Percentiles rank a stretch among this genome's conserved stretches.
Evolutionary conservation across 2,329 filamentous ascomycete species (phyloP).

Genomic region (Trematosphaeria pertusa): DNA sequence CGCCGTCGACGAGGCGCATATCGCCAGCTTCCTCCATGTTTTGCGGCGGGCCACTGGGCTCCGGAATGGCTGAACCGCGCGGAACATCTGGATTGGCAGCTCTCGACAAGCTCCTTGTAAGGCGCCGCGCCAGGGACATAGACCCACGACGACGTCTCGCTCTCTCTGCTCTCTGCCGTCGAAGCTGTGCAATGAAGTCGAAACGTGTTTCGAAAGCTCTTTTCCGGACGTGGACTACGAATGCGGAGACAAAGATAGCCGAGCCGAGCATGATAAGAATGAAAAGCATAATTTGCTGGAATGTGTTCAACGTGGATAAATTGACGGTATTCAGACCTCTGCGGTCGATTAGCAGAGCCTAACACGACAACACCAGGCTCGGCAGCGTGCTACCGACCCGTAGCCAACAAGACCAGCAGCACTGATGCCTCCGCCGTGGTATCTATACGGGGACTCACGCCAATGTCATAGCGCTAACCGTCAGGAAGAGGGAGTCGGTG

Average conservation of each 20-base stretch:
- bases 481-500: conserved; percentile 71
- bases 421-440: too few relatives aligned
- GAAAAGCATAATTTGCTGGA: conserved; percentile 72
- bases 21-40: neutral
- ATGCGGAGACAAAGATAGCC: conserved; percentile 70
- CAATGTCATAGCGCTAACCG: conserved; percentile 70
- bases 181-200: conserved; percentile 50
- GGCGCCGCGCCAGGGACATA: conserved; percentile 8
- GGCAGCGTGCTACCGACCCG: too few relatives aligned
- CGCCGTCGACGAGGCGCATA: too few relatives aligned
- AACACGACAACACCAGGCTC: too few relatives aligned
- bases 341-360: conserved; percentile 6
- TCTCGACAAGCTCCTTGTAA: conserved; percentile 18
- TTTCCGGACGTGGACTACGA: conserved; percentile 67
- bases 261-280: conserved; percentile 71
- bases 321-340: conserved; percentile 71
- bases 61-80: neutral
- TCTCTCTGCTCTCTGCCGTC: conserved; percentile 44
- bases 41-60: too few relatives aligned
- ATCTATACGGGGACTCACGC: too few relatives aligned
- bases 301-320: conserved; percentile 68
- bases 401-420: too few relatives aligned
- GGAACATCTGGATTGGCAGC: neutral
- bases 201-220: conserved; percentile 69
- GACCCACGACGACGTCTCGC: conserved; percentile 4